Evolutionary conservation across 2,329 filamentous ascomycete species (phyloP), one percentile per base, ranked within the genome.

Genomic region (Aureobasidium sp.): DNA sequence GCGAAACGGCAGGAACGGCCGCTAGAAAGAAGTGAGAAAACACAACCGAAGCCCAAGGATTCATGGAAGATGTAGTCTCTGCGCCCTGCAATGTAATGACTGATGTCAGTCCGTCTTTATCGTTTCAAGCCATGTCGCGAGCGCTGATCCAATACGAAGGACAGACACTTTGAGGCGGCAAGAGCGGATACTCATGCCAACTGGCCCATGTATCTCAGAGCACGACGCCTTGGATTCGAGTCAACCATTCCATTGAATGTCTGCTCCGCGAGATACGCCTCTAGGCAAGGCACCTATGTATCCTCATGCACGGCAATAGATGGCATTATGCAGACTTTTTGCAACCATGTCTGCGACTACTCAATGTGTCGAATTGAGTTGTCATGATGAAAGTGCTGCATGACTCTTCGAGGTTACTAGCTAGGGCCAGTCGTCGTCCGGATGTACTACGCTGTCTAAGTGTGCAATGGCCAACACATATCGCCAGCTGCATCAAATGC

Each of bases 21-120:
- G 47, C 57, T 61, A 61, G 59, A 53, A 61, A 39, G 20, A 13
- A 46, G 26, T 27, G 58, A 61, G 36, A 52, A 52, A 34, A 37
- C n/a, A 41, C 34, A 53, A 42, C 39, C 27, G 29, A 46, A 55
- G 37, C 23, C 27, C 2, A 48, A 48, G 46, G 26, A 48, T 48
- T n/a, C 26, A 29, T 23, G n/a, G 5, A 48, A 9, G 9, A 27
- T 17, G 26, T 15, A 48, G 46, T 9, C 6, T 47, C 13, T 47
- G 44, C 26, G 26, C 44, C 44, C 6, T 47, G 26, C 44, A 29
- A 41, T 52, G 32, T 5, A 34, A 52, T 20, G 29, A 23, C 55
- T 48, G 55, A 58, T 58, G 55, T 58, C 55, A 58, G 41, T 47
- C 39, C 46, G 39, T 53, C 34, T 27, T 27, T 27, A 26, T 41